These are phyloP conservation scores for Kuraishia cidri DNA, from an alignment of 805 yeast species.

Conservation along the genomic window DNA sequence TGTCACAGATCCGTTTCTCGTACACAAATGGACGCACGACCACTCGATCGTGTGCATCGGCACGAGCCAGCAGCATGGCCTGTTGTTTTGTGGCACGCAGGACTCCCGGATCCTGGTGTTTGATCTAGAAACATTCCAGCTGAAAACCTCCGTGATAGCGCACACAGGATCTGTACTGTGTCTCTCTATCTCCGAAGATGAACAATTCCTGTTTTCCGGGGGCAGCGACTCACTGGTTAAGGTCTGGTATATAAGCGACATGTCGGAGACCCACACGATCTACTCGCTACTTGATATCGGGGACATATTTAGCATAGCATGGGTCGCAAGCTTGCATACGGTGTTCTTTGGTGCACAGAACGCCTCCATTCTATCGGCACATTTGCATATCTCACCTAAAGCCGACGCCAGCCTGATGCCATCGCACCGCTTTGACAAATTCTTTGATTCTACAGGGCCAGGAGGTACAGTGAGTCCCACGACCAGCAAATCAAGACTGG, in stretches of 20 bases:
- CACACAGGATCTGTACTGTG: conserved; percentile 72
- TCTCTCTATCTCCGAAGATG: conserved; percentile 44
- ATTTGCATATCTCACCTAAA: conserved; percentile 17
- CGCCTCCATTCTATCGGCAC: conserved; percentile 76
- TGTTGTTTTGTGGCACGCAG: conserved; percentile 86
- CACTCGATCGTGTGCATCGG: conserved; percentile 68
- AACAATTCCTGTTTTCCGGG: conserved; percentile 64
- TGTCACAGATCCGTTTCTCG: conserved; percentile 20
- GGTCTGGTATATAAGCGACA: conserved; percentile 60
- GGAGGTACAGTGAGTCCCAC: conserved; percentile 37
- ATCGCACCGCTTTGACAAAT: conserved; percentile 66
- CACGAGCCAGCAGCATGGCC: conserved; percentile 45
- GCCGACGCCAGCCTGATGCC: conserved; percentile 35
- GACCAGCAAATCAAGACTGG: conserved; percentile 4
- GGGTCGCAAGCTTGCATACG: conserved; percentile 50
- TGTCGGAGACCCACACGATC: conserved; percentile 54
- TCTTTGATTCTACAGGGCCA: conserved; percentile 87
- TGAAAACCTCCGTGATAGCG: conserved; percentile 43
- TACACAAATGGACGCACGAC: conserved; percentile 72
- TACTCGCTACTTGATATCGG: conserved; percentile 87
- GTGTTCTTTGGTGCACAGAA: conserved; percentile 88
- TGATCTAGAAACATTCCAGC: conserved; percentile 58
- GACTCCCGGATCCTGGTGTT: conserved; percentile 69
- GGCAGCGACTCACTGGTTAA: conserved; percentile 87
- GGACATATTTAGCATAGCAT: conserved; percentile 78